These are phyloP conservation scores for Monosporascus cannonballus DNA, from an alignment of 2,329 filamentous ascomycete species.

Conservation along the genomic window DNA sequence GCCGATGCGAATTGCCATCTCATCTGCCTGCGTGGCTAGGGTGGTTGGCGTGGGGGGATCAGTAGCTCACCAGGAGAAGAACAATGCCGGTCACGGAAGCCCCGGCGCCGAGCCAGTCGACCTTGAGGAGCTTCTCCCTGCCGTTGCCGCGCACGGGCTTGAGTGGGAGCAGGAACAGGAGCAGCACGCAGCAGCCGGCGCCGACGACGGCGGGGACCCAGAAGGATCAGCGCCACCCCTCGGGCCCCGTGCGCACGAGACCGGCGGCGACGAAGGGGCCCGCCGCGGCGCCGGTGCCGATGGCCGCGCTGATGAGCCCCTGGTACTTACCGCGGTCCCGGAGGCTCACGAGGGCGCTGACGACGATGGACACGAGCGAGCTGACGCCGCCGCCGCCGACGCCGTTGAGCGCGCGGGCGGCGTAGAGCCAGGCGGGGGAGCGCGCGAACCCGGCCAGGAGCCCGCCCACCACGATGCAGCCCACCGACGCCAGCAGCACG, in stretches of 20 bases:
- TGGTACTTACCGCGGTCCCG: constrained; percentile 30
- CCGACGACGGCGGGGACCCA: constrained; percentile 16
- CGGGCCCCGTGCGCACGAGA: neutral
- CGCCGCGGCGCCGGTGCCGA: constrained; percentile 16
- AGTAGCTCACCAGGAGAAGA: constrained; percentile 8
- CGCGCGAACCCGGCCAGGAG: constrained; percentile 22
- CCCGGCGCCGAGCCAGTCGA: constrained; percentile 17
- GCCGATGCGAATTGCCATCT: neutral
- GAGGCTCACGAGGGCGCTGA: constrained; percentile 29
- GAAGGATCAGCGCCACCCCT: constrained; percentile 17
- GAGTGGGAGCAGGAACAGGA: constrained; percentile 8
- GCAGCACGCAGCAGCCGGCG: constrained; percentile 3
- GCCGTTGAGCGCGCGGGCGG: constrained; percentile 24
- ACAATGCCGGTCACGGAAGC: constrained; percentile 9
- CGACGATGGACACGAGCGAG: constrained; percentile 28
- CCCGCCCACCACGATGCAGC: too few relatives aligned
- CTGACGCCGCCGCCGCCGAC: constrained; percentile 21
- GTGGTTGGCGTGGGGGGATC: too few relatives aligned
- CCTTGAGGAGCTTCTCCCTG: constrained; percentile 13
- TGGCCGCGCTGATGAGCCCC: constrained; percentile 19
- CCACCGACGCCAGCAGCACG: too few relatives aligned
- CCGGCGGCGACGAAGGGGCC: constrained; percentile 22
- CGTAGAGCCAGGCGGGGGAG: constrained; percentile 21
- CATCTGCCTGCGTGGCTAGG: neutral
- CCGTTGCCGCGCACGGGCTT: constrained; percentile 8